A percentile compares a stretch with the other conserved stretches of the same genome.
Evolutionary conservation across 139 green algal species (phyloP).

Genomic region (Volvox reticuliferus): DNA sequence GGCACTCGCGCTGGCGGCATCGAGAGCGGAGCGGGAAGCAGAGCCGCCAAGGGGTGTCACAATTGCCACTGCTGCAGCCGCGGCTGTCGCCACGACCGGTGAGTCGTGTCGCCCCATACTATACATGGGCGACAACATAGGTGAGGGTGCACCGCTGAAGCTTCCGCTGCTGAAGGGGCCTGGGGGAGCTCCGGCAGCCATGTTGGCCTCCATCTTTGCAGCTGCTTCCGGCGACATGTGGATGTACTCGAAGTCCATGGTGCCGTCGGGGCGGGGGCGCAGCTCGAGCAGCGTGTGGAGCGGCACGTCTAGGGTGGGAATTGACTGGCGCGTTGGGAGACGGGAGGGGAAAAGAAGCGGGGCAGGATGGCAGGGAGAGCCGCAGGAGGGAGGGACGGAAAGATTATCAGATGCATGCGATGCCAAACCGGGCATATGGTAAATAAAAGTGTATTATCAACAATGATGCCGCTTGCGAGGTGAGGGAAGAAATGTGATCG

Average conservation of each 20-base stretch:
- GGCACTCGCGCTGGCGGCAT: not conserved
- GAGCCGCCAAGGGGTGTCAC: not conserved
- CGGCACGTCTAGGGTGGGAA: constrained; percentile 87
- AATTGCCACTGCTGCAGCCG: not conserved
- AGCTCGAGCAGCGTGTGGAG: constrained; percentile 95
- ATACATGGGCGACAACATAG: constrained; percentile 10
- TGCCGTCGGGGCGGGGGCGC: constrained; percentile 86
- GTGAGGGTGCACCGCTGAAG: not conserved
- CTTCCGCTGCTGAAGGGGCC: not conserved
- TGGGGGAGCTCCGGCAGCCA: not conserved
- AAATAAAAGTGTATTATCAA: no score
- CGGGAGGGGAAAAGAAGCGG: not conserved
- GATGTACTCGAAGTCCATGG: constrained; percentile 79
- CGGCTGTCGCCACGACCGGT: not conserved
- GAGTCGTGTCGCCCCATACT: not conserved
- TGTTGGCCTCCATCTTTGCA: not conserved
- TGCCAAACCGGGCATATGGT: no score
- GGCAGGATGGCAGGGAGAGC: not conserved
- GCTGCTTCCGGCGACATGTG: not conserved
- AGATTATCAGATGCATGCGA: no score
- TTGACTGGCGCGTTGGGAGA: constrained; percentile 65
- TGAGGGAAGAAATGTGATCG: no score
- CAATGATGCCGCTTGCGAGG: no score
- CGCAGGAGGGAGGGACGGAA: no score
- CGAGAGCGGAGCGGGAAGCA: not conserved